Conservation (phyloP, 441 rosid species). For the Omphalea diandra region DNA sequence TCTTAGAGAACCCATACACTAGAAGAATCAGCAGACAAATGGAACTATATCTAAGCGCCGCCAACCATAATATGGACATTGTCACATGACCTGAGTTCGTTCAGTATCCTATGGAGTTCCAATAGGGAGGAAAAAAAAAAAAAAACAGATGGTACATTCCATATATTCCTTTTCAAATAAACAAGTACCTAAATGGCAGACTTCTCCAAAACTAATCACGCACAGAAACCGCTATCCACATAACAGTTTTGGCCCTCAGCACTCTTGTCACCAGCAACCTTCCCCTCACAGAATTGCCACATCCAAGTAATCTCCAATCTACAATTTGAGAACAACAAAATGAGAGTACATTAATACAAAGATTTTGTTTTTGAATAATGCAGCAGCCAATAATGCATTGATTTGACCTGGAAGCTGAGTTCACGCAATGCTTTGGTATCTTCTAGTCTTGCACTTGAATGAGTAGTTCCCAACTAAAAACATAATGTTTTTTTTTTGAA, state of each 20-base stretch:
- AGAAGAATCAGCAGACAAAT: neutral
- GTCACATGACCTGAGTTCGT: neutral
- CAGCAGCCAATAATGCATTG: neutral
- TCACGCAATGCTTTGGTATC: slow-evolving; percentile 66
- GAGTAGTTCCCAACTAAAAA: slow-evolving; percentile 70
- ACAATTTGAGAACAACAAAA: slow-evolving; percentile 15
- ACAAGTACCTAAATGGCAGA: neutral
- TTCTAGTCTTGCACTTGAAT: slow-evolving; percentile 63
- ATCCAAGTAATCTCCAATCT: slow-evolving; percentile 96
- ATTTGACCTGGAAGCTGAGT: slow-evolving; percentile 66
- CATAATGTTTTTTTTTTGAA: no score
- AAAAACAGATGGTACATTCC: no score
- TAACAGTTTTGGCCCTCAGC: neutral
- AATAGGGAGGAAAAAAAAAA: neutral
- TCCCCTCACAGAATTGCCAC: slow-evolving; percentile 55
- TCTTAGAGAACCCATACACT: no score
- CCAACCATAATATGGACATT: neutral
- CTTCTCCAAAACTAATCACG: neutral
- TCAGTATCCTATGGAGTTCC: neutral
- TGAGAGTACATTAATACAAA: neutral
- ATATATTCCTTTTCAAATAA: no score
- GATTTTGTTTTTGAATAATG: neutral
- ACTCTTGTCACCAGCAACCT: no score
- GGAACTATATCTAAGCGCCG: neutral
- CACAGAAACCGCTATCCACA: neutral